Percentiles rank a stretch among this genome's conserved stretches.
phyloP scores from a whole-genome alignment of 1,139 yeast genomes.

The Zygosaccharomyces sapae region DNA sequence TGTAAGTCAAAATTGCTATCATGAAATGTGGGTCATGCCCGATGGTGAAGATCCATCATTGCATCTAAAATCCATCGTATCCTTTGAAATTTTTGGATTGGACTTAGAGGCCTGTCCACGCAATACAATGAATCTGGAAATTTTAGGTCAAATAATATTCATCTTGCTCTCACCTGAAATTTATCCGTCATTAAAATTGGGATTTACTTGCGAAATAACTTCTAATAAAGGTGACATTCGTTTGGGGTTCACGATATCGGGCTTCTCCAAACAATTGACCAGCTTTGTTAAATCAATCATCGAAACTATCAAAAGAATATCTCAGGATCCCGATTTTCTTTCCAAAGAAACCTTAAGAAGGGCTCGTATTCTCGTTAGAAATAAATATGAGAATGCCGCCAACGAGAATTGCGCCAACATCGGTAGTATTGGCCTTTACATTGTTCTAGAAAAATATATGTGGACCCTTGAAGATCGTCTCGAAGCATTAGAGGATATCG shows the following conservation, averaged over 20 bases:
- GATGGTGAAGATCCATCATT: constrained; percentile 33
- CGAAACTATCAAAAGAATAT: constrained; percentile 16
- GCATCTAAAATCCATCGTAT: constrained; percentile 37
- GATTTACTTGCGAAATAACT: constrained; percentile 51
- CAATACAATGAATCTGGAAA: constrained; percentile 45
- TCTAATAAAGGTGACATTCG: constrained; percentile 49
- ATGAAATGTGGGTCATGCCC: constrained; percentile 51
- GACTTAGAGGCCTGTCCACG: constrained; percentile 34
- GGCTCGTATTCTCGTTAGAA: constrained; percentile 44
- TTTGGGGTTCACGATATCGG: constrained; percentile 47
- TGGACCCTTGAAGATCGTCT: constrained; percentile 51
- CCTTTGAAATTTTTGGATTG: constrained; percentile 43
- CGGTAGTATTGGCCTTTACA: constrained; percentile 45
- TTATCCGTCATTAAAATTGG: constrained; percentile 49
- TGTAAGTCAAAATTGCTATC: constrained; percentile 26
- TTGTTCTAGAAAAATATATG: constrained; percentile 50
- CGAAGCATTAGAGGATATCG: constrained; percentile 55
- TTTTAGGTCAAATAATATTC: constrained; percentile 48
- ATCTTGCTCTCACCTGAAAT: constrained; percentile 39
- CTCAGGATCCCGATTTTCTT: constrained; percentile 17
- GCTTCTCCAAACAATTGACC: constrained; percentile 42
- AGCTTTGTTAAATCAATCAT: constrained; percentile 16
- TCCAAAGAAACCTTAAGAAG: constrained; percentile 41
- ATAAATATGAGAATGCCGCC: constrained; percentile 42
- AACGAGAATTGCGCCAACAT: constrained; percentile 42